Evolutionary conservation across 148 eudicot genomes (phyloP), one percentile per base, ranked within the genome.

Genomic region (Agrostemma githago): DNA sequence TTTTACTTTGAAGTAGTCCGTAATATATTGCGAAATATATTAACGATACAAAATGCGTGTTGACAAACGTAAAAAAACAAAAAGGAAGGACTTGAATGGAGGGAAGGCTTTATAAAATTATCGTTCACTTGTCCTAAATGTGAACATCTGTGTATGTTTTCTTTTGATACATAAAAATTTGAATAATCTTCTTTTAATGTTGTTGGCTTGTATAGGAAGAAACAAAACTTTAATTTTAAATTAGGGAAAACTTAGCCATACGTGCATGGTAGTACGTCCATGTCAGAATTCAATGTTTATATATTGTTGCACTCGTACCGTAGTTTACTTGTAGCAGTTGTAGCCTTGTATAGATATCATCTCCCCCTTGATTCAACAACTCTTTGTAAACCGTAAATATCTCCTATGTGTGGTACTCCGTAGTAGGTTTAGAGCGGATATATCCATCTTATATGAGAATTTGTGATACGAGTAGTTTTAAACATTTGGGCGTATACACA

Each of bases 261-360:
- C 70, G 75, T 75, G 65, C 74, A 57, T 71, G 71, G 60, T 70
- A 59, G 58, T 34, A 60, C 53, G 73, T 79, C 61, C 39, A 66
- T 53, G 43, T 78, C 34, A n/a, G 43, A 48, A 58, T 41, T 42
- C 57, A 54, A 5, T 20, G 19, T 44, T 7, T 64, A 37, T 40
- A 62, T n/a, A 39, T 62, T 48, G 26, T 14, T 17, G n/a, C 39
- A 43, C 64, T 17, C 34, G 0, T 61, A 60, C 8, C 2, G 14
- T 0, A 6, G 4, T 21, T 62, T 34, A 21, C 39, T 62, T 51
- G 56, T 51, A 51, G 56, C 34, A 51, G 46, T 40, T 41, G 78
- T 68, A 26, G 34, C 34, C 34, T 26, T 26, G 34, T 26, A 26
- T 26, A 44, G 60, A 9, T 69, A 4, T 42, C 68, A 59, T 41